These are phyloP conservation scores for Zymoseptoria brevis DNA, from an alignment of 2,329 filamentous ascomycete genomes.

Conservation along the genomic window DNA sequence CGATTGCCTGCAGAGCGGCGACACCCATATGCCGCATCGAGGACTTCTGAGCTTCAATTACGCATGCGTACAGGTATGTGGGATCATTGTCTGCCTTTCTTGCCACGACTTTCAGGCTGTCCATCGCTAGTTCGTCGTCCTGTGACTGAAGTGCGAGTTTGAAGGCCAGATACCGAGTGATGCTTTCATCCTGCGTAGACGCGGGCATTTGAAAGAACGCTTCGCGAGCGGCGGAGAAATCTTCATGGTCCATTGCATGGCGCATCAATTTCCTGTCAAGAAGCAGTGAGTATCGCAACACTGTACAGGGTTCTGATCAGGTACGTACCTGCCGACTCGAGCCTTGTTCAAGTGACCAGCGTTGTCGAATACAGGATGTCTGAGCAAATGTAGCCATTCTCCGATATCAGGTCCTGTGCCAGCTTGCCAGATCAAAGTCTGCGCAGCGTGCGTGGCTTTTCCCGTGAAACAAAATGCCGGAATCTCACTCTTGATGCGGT, in stretches of 20 bases:
- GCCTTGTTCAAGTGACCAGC: slow-evolving; percentile 58
- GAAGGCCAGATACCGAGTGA: slow-evolving; percentile 24
- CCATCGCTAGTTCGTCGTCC: slow-evolving; percentile 42
- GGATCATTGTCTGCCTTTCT: slow-evolving; percentile 46
- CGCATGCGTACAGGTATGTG: slow-evolving; percentile 69
- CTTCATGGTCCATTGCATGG: slow-evolving; percentile 55
- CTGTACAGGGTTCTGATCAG: slow-evolving; percentile 9
- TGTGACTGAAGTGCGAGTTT: slow-evolving; percentile 20
- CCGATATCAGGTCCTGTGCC: background rate
- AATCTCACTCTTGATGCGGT: slow-evolving; percentile 38
- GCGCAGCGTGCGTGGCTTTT: slow-evolving; percentile 57
- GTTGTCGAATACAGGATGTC: slow-evolving; percentile 58
- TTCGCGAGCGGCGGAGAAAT: slow-evolving; percentile 47
- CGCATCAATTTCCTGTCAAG: slow-evolving; percentile 67
- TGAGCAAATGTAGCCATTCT: slow-evolving; percentile 52
- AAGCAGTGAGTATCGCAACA: slow-evolving; percentile 3
- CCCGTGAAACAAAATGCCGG: slow-evolving; percentile 45
- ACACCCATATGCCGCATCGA: slow-evolving; percentile 56
- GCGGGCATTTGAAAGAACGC: slow-evolving; percentile 52
- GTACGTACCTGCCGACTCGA: slow-evolving; percentile 55
- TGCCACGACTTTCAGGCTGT: slow-evolving; percentile 56
- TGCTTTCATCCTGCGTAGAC: slow-evolving; percentile 18
- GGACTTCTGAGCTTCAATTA: slow-evolving; percentile 63
- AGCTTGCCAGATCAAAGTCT: slow-evolving; percentile 69
- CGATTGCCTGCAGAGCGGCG: slow-evolving; percentile 51